Evolutionary conservation across 2,329 filamentous ascomycete genomes (phyloP).

Genomic region (Clonostachys chloroleuca): DNA sequence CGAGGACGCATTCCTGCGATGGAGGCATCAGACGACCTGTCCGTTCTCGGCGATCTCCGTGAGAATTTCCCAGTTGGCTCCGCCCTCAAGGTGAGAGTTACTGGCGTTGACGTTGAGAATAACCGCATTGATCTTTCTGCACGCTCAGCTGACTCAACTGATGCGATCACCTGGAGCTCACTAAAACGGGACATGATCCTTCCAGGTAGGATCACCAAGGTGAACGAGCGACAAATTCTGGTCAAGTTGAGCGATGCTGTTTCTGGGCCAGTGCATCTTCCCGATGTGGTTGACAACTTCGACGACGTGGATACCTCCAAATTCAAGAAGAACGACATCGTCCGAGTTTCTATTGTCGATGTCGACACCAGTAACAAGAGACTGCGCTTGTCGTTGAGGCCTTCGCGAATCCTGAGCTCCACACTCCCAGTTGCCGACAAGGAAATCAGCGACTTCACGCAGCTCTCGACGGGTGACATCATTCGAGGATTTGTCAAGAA

Average conservation of each 20-base stretch:
- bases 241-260: slow-evolving; percentile 80
- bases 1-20: slow-evolving; percentile 78
- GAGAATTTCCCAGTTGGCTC: slow-evolving; percentile 87
- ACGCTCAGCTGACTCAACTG: slow-evolving; percentile 46
- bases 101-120: slow-evolving; percentile 66
- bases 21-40: slow-evolving; percentile 84
- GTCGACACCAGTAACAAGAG: slow-evolving; percentile 83
- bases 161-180: slow-evolving; percentile 60
- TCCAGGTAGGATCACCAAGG: slow-evolving; percentile 78
- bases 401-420: slow-evolving; percentile 86
- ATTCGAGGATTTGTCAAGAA: slow-evolving; percentile 91
- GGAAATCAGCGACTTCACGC: slow-evolving; percentile 67
- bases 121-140: slow-evolving; percentile 83
- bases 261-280: slow-evolving; percentile 74
- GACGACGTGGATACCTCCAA: slow-evolving; percentile 70
- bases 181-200: slow-evolving; percentile 77
- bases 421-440: slow-evolving; percentile 75
- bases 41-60: slow-evolving; percentile 69
- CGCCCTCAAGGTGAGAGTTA: slow-evolving; percentile 76
- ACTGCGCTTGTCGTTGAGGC: slow-evolving; percentile 74
- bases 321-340: slow-evolving; percentile 78
- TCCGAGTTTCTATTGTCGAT: slow-evolving; percentile 80
- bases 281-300: slow-evolving; percentile 85
- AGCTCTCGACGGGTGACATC: slow-evolving; percentile 73
- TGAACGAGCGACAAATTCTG: slow-evolving; percentile 77